Evolutionary conservation across 1,284 basidiomycete genomes (phyloP), one percentile per base, ranked within the genome.

Genomic region (Leccinum laetum): DNA sequence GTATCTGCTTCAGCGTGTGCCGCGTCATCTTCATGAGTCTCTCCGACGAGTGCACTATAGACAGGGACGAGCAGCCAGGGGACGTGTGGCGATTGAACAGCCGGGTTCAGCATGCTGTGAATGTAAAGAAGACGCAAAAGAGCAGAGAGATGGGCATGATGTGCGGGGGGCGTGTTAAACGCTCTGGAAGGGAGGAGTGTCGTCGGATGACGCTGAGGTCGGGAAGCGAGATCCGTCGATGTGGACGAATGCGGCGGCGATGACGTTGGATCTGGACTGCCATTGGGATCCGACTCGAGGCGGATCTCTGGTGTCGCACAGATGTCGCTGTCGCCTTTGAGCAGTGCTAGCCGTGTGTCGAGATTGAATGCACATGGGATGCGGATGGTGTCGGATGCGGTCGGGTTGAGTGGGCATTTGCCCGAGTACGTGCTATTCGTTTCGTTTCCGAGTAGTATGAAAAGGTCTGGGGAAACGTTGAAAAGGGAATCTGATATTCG

Each of bases 1-100:
- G 88, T 83, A 70, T 93, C 92, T 1, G 92, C 91, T 74, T 93
- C 92, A 7, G 83, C 83, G 73, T 93, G 91, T 2, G 84, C 81
- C 7, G 84, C 70, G 59, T 91, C 88, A 64, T 85, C 81, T 0
- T 82, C 76, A 18, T 91, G 84, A 1, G 86, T 80, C 71, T 93
- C 91, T 70, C 85, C 83, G 24, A 80, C 76, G 58, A 92, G 78
- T 0, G 84, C 85, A 8, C 82, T 81, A 72, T 92, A 92, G n/a
- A 93, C 72, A 0, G 89, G 88, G 18, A 91, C 81, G 6, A 93
- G 80, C 11, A 92, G 73, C 29, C 89, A 89, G 4, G 89, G 84
- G 61, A 89, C 81, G 67, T 91, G 84, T 14, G 87, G 87, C 0
- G 88, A 89, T 58, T 85, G 79, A 67, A 86, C 85, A n/a, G 85